Base-by-base conservation (phyloP, 345 rosid genomes). In the Rhizophora mangle region DNA sequence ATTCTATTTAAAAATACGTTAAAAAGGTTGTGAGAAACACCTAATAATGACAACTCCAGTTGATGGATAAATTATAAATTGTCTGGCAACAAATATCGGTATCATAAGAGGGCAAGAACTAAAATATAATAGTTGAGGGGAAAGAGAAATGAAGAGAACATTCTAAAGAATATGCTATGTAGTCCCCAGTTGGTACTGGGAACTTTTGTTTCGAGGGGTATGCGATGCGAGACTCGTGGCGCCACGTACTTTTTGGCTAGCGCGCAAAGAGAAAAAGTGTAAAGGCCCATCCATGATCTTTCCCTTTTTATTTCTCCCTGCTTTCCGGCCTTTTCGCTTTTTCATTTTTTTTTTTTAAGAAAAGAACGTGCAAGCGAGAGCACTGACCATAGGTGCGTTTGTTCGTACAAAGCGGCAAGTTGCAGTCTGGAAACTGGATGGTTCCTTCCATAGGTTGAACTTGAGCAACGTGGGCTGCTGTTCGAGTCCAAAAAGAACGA, bases 161-260 rank as follows among this genome's bases (percentile, higher is more conserved):
- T 85, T 81, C 92, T 54, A 1, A 51, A 77, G 92, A 85, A 87
- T 87, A 87, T 87, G 82, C 92, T 64, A 34, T 4, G 21, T 2
- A 1, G 4, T 6, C 5, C 8, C 21, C 34, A 7, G 16, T 34
- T 6, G 63, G 43, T 34, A 65, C 67, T 54, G 65, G 52, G 3
- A 29, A 61, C 65, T 61, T 64, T 13, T 15, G 49, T 43, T 43
- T 43, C 49, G 49, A 39, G 49, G 19, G 3, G 1, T 43, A 13
- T 60, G 73, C 72, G 82, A 81, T 53, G 73, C 72, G 82, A 81
- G 53, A 68, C 53, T 73, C 73, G 61, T 68, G 84, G 83, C 86
- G 80, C 89, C 87, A 82, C 85, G 72, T 85, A 73, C 79, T 20
- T 62, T 67, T 71, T 27, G 8, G 63, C 64, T 52, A 68, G 67